Percentiles rank a stretch among this genome's conserved stretches.
Evolutionary conservation across 2,329 filamentous ascomycete genomes (phyloP).

Genomic region (Lecanoromycetidae sp.): DNA sequence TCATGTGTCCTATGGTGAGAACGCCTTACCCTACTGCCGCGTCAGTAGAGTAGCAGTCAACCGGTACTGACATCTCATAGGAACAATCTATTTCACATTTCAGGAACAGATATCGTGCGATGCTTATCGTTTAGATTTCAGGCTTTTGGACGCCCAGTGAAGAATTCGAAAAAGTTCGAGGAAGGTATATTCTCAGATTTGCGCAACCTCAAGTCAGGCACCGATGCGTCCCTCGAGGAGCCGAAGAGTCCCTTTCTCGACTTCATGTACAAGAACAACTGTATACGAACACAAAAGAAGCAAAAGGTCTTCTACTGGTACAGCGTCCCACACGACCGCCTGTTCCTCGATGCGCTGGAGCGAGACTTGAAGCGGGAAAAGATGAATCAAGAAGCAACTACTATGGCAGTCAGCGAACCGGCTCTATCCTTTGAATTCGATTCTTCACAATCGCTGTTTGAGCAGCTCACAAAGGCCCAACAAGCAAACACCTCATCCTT

Average conservation of each 20-base stretch:
- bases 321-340: conserved; percentile 91
- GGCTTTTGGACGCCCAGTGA: conserved; percentile 93
- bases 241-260: conserved; percentile 97
- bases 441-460: conserved; percentile 95
- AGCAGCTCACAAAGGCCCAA: conserved; percentile 98
- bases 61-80: conserved; percentile 30
- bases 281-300: conserved; percentile 99
- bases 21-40: neutral
- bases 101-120: conserved; percentile 95
- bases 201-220: conserved; percentile 94
- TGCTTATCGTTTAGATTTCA: conserved; percentile 97
- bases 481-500: conserved; percentile 98
- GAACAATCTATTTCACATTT: conserved; percentile 99
- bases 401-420: conserved; percentile 90
- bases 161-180: conserved; percentile 99
- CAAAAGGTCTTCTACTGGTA: conserved; percentile 99
- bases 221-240: conserved; percentile 94
- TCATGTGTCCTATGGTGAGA: conserved; percentile 86
- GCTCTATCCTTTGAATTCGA: conserved; percentile 98
- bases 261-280: conserved; percentile 99
- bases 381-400: conserved; percentile 97
- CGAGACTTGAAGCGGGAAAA: conserved; percentile 97
- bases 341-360: conserved; percentile 95
- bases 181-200: conserved; percentile 98
- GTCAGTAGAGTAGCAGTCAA: conserved; percentile 4